These are phyloP conservation scores for Piloderma croceum DNA, from an alignment of 768 basidiomycete genomes.

Conservation along the genomic window DNA sequence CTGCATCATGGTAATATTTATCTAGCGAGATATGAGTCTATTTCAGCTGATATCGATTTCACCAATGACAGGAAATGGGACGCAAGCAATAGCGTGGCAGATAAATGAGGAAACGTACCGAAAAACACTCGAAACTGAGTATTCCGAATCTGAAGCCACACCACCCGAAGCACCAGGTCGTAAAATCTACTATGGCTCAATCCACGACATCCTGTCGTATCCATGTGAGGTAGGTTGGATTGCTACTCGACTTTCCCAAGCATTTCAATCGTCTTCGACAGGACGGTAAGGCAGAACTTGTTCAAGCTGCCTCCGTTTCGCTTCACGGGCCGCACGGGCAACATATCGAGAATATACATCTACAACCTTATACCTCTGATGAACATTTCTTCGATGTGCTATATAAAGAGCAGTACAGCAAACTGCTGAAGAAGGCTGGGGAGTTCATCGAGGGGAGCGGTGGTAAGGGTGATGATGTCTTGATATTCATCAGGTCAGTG, in stretches of 20 bases:
- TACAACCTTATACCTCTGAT: constrained; percentile 65
- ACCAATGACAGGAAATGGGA: constrained; percentile 82
- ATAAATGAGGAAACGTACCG: constrained; percentile 86
- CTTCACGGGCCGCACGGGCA: constrained; percentile 81
- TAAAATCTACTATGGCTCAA: constrained; percentile 79
- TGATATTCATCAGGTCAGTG: constrained; percentile 83
- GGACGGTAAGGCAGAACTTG: constrained; percentile 74
- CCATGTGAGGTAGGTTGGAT: constrained; percentile 88
- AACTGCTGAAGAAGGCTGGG: constrained; percentile 59
- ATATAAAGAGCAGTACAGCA: constrained; percentile 60
- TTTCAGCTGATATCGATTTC: no score
- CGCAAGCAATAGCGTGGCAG: constrained; percentile 86
- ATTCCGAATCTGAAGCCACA: constrained; percentile 27
- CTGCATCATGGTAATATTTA: constrained; percentile 68
- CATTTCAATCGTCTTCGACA: constrained; percentile 25
- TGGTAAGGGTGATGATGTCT: constrained; percentile 57
- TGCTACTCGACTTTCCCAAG: no score
- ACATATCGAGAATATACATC: constrained; percentile 80
- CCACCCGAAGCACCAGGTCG: no score
- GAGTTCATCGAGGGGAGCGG: constrained; percentile 68
- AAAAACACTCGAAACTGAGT: constrained; percentile 52
- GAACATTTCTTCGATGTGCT: constrained; percentile 71
- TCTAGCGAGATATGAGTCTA: no score
- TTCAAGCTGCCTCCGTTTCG: constrained; percentile 84
- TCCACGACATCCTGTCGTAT: constrained; percentile 91